Evolutionary conservation across 495 filamentous ascomycete genomes (phyloP).

Genomic region (Aspergillus incahuasiensis): DNA sequence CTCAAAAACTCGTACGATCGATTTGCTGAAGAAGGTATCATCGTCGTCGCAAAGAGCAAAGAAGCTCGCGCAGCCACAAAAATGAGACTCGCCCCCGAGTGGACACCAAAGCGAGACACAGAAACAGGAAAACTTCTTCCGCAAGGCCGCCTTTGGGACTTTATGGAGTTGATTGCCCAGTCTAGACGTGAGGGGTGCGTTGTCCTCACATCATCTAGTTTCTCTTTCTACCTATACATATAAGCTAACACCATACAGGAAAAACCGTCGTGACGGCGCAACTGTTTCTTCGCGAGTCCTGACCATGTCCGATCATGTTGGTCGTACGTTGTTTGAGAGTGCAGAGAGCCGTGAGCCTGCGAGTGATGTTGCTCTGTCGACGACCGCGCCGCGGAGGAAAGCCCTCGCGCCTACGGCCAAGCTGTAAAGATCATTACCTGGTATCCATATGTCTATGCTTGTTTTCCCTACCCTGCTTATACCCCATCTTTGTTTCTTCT

Average conservation of each 20-base stretch:
- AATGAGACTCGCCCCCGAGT: slow-evolving; percentile 68
- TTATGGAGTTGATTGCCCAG: slow-evolving; percentile 79
- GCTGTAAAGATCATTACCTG: slow-evolving; percentile 19
- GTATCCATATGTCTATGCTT: not conserved
- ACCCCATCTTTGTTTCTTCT: slow-evolving; percentile 3
- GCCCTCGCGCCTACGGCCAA: slow-evolving; percentile 33
- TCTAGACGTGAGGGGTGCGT: slow-evolving; percentile 75
- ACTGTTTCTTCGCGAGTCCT: slow-evolving; percentile 85
- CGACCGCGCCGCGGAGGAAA: slow-evolving; percentile 36
- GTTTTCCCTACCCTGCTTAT: slow-evolving; percentile 4
- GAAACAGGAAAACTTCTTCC: slow-evolving; percentile 57
- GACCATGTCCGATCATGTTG: slow-evolving; percentile 60
- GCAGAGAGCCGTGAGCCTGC: slow-evolving; percentile 28
- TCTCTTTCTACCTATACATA: not conserved
- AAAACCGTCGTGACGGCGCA: slow-evolving; percentile 87
- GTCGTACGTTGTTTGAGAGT: slow-evolving; percentile 43
- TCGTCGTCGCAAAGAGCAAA: slow-evolving; percentile 63
- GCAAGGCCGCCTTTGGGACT: slow-evolving; percentile 78
- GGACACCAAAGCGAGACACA: slow-evolving; percentile 65
- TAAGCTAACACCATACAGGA: slow-evolving; percentile 34
- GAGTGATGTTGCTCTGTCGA: slow-evolving; percentile 29
- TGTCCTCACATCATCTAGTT: not conserved
- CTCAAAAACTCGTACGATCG: slow-evolving; percentile 86
- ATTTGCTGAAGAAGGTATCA: slow-evolving; percentile 87
- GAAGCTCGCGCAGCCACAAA: slow-evolving; percentile 50